A percentile compares a stretch with the other conserved stretches of the same genome.
Conservation (phyloP, 495 filamentous ascomycete species). For the Neurospora sp. region DNA sequence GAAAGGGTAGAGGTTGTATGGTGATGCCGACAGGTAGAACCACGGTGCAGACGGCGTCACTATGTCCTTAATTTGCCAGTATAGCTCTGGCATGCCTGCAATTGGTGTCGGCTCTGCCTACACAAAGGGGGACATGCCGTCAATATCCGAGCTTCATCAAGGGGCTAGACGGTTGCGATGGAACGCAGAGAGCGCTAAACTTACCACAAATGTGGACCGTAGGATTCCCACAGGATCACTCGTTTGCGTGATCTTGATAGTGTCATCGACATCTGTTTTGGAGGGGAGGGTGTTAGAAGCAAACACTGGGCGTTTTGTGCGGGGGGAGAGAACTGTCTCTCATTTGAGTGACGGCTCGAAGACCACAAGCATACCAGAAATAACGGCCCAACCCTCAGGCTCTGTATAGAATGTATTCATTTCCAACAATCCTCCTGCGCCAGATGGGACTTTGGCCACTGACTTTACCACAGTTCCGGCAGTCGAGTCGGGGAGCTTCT, state of each 20-base stretch:
- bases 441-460: conserved; percentile 35
- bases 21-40: conserved; percentile 91
- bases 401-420: conserved; percentile 64
- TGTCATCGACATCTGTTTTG: conserved; percentile 75
- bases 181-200: neutral
- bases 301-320: neutral
- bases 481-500: conserved; percentile 29
- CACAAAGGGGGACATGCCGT: conserved; percentile 3
- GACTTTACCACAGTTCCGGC: conserved; percentile 34
- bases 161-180: neutral
- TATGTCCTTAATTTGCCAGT: conserved; percentile 48
- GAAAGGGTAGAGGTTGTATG: conserved; percentile 90
- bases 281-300: neutral
- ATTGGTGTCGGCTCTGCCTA: conserved; percentile 49
- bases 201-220: conserved; percentile 68
- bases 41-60: conserved; percentile 54
- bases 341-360: neutral
- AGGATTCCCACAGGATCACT: conserved; percentile 69
- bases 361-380: conserved; percentile 47
- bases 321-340: neutral
- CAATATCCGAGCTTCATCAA: neutral
- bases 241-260: conserved; percentile 86
- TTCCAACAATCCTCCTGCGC: conserved; percentile 37
- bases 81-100: conserved; percentile 75
- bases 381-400: conserved; percentile 74